phyloP scores from a whole-genome alignment of 495 filamentous ascomycete genomes.

The Xylaria acuta region DNA sequence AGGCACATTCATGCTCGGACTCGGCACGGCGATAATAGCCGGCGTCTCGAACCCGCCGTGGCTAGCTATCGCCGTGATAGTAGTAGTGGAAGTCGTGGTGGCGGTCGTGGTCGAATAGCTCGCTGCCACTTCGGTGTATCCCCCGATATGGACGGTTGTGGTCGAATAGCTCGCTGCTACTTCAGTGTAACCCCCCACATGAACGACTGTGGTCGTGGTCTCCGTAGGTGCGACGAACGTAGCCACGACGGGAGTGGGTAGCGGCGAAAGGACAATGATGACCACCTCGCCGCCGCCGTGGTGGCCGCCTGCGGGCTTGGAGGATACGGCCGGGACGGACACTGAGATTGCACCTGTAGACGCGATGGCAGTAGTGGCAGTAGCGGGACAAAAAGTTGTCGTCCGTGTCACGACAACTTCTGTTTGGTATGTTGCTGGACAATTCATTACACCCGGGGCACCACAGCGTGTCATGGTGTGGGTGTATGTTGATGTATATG shows the following conservation, averaged over 20 bases:
- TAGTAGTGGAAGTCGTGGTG: slow-evolving; percentile 1
- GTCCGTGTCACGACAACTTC: slow-evolving; percentile 33
- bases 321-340: not conserved
- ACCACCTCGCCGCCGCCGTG: not conserved
- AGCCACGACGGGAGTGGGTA: slow-evolving; percentile 30
- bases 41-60: not conserved
- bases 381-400: slow-evolving; percentile 30
- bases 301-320: not conserved
- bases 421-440: slow-evolving; percentile 34
- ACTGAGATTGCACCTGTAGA: not conserved
- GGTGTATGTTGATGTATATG: slow-evolving; percentile 21
- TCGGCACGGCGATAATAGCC: not conserved
- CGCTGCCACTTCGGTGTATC: not conserved
- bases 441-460: slow-evolving; percentile 34
- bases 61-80: not conserved
- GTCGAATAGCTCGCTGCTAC: not conserved
- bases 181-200: not conserved
- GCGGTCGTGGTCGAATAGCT: not conserved
- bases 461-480: slow-evolving; percentile 37
- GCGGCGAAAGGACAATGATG: slow-evolving; percentile 31
- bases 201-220: not conserved
- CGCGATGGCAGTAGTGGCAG: slow-evolving; percentile 4
- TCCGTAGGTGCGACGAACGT: slow-evolving; percentile 27
- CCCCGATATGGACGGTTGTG: not conserved
- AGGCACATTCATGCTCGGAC: not conserved